A percentile compares a stretch with the other conserved stretches of the same genome.
phyloP scores from a whole-genome alignment of 257 asterid genomes.

The Ilex asprella region DNA sequence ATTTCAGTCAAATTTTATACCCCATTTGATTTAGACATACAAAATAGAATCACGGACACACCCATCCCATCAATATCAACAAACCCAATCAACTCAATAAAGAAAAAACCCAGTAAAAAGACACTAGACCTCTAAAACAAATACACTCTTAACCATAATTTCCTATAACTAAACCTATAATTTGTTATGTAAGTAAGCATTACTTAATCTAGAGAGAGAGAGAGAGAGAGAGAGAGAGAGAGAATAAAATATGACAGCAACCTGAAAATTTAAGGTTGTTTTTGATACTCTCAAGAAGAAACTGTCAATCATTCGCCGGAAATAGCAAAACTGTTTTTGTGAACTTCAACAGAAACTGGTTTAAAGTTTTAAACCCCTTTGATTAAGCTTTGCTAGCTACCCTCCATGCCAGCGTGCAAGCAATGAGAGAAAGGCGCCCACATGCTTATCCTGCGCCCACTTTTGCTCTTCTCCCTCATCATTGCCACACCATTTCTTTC shows the following conservation, averaged over 20 bases:
- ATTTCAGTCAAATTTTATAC: conserved; percentile 26
- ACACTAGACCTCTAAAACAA: background rate
- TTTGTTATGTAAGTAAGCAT: too few species aligned
- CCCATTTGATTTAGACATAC: conserved; percentile 39
- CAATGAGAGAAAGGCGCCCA: conserved; percentile 66
- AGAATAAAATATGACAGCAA: conserved; percentile 20
- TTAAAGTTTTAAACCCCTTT: conserved; percentile 5
- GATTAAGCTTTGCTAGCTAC: background rate
- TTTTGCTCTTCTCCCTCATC: conserved; percentile 48
- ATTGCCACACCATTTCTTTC: conserved; percentile 33
- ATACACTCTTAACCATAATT: background rate
- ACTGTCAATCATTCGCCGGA: conserved; percentile 41
- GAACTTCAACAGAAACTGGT: background rate
- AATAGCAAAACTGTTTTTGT: conserved; percentile 8
- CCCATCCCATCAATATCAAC: conserved; percentile 22
- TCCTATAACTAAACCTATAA: too few species aligned
- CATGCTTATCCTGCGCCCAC: conserved; percentile 67
- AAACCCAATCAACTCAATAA: conserved; percentile 1
- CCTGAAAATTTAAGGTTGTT: conserved; percentile 40
- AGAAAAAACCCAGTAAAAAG: background rate
- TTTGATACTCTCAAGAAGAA: conserved; percentile 25
- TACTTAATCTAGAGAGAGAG: conserved; percentile 1
- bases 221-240: conserved; percentile 1
- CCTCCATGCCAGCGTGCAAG: conserved; percentile 58
- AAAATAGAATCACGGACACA: conserved; percentile 29